These are phyloP conservation scores for Alternaria ethzedia DNA, from an alignment of 2,329 filamentous ascomycete species.

Conservation along the genomic window DNA sequence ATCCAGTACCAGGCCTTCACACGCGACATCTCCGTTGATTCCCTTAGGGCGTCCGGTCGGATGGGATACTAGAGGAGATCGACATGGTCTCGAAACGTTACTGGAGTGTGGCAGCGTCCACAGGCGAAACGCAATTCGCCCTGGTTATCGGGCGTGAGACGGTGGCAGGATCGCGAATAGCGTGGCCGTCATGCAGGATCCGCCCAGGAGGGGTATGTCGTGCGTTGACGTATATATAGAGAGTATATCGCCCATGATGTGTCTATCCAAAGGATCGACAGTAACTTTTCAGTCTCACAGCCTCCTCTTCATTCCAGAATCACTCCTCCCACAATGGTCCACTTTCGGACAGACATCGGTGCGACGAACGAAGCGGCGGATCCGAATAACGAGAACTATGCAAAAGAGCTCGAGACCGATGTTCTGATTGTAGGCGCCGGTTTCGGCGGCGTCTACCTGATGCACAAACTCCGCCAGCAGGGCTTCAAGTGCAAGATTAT, in stretches of 20 bases:
- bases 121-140: background rate
- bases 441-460: slow-evolving; percentile 51
- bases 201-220: slow-evolving; percentile 19
- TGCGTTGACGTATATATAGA: slow-evolving; percentile 27
- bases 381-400: slow-evolving; percentile 39
- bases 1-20: background rate
- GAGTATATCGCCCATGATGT: background rate
- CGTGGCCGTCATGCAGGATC: slow-evolving; percentile 17
- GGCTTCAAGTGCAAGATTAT: slow-evolving; percentile 51
- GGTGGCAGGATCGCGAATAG: slow-evolving; percentile 1
- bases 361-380: slow-evolving; percentile 27
- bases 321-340: slow-evolving; percentile 30
- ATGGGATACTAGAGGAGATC: slow-evolving; percentile 10
- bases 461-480: slow-evolving; percentile 51
- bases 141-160: slow-evolving; percentile 2
- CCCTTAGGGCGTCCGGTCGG: slow-evolving; percentile 16
- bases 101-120: background rate
- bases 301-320: background rate
- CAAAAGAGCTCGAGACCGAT: slow-evolving; percentile 45
- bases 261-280: background rate
- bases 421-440: slow-evolving; percentile 51
- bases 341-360: slow-evolving; percentile 43
- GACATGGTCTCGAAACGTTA: background rate
- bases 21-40: slow-evolving; percentile 10
- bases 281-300: background rate